phyloP scores from a whole-genome alignment of 345 rosid species.

The Moricandia moricandioides region DNA sequence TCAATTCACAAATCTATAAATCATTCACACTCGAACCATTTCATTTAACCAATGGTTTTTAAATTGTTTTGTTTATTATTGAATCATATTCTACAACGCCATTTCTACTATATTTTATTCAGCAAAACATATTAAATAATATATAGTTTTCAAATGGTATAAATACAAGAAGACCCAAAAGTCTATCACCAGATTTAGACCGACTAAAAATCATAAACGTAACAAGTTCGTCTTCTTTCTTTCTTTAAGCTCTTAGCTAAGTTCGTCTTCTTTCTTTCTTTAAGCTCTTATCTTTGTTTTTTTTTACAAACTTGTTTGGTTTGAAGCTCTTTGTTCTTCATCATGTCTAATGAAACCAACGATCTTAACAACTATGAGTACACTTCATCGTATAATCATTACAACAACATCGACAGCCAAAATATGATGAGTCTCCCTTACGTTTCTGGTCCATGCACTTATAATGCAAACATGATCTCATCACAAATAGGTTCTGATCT shows the following conservation, averaged over 20 bases:
- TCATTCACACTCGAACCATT: constrained; percentile 29
- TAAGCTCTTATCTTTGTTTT: constrained; percentile 1
- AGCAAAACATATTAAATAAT: not conserved
- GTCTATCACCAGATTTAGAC: constrained; percentile 30
- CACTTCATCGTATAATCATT: constrained; percentile 22
- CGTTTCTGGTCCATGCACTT: constrained; percentile 42
- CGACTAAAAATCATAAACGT: constrained; percentile 25
- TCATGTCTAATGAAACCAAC: constrained; percentile 73
- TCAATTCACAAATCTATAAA: constrained; percentile 38
- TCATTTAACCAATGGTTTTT: not conserved
- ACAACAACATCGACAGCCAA: constrained; percentile 16
- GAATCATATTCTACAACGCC: not conserved
- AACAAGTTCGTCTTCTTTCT: not conserved
- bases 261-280: no score
- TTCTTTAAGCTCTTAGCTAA: not conserved
- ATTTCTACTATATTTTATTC: not conserved
- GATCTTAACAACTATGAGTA: constrained; percentile 45
- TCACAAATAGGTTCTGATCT: constrained; percentile 50
- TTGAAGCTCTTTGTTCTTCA: constrained; percentile 8
- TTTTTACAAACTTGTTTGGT: not conserved
- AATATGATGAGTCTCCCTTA: constrained; percentile 22
- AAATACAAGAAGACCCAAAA: constrained; percentile 36
- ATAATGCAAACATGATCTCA: constrained; percentile 35
- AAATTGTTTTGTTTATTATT: not conserved
- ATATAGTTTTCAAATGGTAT: constrained; percentile 28